Evolutionary conservation across 1,139 yeast genomes (phyloP).

Genomic region (Geotrichum citri-aurantii): DNA sequence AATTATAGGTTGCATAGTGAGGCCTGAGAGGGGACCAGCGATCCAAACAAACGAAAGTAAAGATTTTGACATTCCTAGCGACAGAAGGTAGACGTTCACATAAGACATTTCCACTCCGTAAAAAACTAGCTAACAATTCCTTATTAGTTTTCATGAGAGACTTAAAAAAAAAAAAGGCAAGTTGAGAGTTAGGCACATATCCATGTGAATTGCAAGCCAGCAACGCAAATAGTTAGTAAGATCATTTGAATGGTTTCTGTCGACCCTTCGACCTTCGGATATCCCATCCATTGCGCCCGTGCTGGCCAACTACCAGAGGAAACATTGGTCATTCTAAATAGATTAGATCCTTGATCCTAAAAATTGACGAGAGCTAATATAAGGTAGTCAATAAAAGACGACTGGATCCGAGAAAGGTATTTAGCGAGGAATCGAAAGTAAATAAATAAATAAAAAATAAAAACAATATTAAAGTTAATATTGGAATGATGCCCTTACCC

Average conservation of each 20-base stretch:
- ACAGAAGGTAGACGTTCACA: constrained; percentile 39
- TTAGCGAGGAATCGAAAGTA: too few relatives aligned
- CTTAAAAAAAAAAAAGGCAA: neutral
- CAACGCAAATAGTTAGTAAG: constrained; percentile 35
- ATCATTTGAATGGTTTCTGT: constrained; percentile 31
- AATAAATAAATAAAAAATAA: too few relatives aligned
- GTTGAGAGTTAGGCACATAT: constrained; percentile 21
- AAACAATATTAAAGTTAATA: too few relatives aligned
- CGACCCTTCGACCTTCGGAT: constrained; percentile 32
- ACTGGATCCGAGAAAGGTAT: too few relatives aligned
- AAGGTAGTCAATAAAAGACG: too few relatives aligned
- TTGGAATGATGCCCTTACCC: neutral
- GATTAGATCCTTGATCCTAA: neutral
- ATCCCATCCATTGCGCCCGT: constrained; percentile 31
- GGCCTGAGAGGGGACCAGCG: constrained; percentile 58
- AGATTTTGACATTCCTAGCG: constrained; percentile 51
- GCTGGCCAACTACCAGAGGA: neutral
- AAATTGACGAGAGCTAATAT: too few relatives aligned
- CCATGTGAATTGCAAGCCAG: constrained; percentile 42
- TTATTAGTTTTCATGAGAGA: neutral
- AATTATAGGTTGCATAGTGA: constrained; percentile 54
- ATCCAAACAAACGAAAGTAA: constrained; percentile 53
- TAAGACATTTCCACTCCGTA: constrained; percentile 40
- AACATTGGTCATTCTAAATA: neutral
- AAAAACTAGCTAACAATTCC: neutral